Evolutionary conservation across 2,329 filamentous ascomycete species (phyloP).

Genomic region (Fusarium marasasianum): DNA sequence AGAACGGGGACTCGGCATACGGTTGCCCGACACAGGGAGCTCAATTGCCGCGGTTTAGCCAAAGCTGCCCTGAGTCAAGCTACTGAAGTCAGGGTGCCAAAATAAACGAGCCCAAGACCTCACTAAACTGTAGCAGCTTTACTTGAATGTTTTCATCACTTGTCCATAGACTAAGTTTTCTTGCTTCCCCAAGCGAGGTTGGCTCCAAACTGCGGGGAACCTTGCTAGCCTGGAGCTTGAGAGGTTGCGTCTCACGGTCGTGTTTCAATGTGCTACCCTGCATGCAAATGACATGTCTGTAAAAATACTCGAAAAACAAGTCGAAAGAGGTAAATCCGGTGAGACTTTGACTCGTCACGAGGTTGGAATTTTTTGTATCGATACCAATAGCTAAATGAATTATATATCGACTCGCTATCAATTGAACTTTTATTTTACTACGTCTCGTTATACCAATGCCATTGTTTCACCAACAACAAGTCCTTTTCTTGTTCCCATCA

Average conservation of each 20-base stretch:
- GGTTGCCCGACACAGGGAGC: not conserved
- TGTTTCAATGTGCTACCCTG: not conserved
- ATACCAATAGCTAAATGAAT: not conserved
- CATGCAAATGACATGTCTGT: not conserved
- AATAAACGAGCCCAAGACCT: not conserved
- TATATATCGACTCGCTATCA: not conserved
- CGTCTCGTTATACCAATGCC: fast-evolving
- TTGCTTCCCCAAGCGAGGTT: not conserved
- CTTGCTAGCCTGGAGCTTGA: not conserved
- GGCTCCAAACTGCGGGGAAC: not conserved
- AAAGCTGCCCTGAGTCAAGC: not conserved
- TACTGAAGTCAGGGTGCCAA: too few relatives aligned
- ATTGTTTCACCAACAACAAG: fast-evolving
- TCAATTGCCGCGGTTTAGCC: not conserved
- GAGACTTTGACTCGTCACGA: not conserved
- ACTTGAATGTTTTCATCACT: too few relatives aligned
- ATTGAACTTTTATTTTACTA: not conserved
- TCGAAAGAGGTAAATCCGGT: not conserved
- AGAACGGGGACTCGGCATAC: not conserved
- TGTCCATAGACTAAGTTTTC: too few relatives aligned
- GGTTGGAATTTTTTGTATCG: fast-evolving
- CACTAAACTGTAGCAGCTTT: not conserved
- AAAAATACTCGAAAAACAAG: not conserved
- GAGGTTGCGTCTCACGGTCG: not conserved
- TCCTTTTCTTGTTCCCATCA: fast-evolving